A percentile compares a stretch with the other conserved stretches of the same genome.
These are phyloP conservation scores for Monilinia vaccinii-corymbosi DNA, from an alignment of 2,329 filamentous ascomycete species.

Conservation along the genomic window DNA sequence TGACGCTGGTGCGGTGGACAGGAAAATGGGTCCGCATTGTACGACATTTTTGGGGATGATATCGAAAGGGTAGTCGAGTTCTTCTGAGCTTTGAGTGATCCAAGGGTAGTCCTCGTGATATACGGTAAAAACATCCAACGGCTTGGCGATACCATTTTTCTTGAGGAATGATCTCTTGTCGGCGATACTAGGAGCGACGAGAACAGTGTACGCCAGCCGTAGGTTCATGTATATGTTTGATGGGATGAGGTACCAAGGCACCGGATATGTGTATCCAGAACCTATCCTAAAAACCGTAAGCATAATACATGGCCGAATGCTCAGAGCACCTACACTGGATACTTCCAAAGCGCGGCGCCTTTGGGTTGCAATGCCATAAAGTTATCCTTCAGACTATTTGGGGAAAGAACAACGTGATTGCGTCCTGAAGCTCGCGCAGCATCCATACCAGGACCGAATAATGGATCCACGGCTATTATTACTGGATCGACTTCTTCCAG, in stretches of 20 bases:
- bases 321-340: slow-evolving; percentile 27
- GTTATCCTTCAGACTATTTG: slow-evolving; percentile 35
- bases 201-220: slow-evolving; percentile 14
- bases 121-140: neutral
- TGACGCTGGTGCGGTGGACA: slow-evolving; percentile 25
- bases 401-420: slow-evolving; percentile 29
- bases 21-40: slow-evolving; percentile 38
- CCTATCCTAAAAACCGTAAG: neutral
- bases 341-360: slow-evolving; percentile 31
- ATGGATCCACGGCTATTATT: slow-evolving; percentile 34
- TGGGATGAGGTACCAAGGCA: slow-evolving; percentile 35
- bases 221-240: slow-evolving; percentile 34
- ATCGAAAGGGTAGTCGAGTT: slow-evolving; percentile 29
- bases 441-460: slow-evolving; percentile 35
- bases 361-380: slow-evolving; percentile 31
- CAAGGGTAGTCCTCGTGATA: slow-evolving; percentile 14
- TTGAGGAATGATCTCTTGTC: slow-evolving; percentile 20
- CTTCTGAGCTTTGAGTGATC: slow-evolving; percentile 14
- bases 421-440: slow-evolving; percentile 32
- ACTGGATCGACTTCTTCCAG: slow-evolving; percentile 32
- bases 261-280: slow-evolving; percentile 36
- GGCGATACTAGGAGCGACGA: slow-evolving; percentile 11
- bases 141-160: slow-evolving; percentile 15
- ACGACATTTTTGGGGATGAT: slow-evolving; percentile 32
- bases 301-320: neutral